Base-by-base conservation (phyloP, 2,329 filamentous ascomycete species). In the Xylaria digitata region DNA sequence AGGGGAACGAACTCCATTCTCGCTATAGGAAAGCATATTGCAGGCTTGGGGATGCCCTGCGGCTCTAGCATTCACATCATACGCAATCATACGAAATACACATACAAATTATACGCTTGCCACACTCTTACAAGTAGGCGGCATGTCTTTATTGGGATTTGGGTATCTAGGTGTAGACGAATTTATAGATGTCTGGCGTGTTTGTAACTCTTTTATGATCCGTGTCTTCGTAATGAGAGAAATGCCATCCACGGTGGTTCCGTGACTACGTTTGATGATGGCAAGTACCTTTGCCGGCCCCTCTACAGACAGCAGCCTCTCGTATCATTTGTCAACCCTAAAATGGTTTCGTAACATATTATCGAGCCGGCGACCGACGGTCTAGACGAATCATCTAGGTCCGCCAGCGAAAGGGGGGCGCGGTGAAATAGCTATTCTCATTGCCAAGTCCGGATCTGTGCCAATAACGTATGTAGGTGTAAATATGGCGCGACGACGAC, bases 1-100 rank as follows among this genome's bases (percentile, higher is more conserved):
- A 21, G 45, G 40, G 26, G 50, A 32, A 23, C 52, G 57, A 61
- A 26, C 56, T 61, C 61, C 56, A 65, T 57, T 61, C 61, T 37
- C 21, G 34, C 21, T 45, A 34, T 46, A 26, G 46, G 55, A 34
- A 49, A 34, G 54, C 48, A 56, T 40, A 59, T 45, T 34, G 45
- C 17, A 61, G 50, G 45, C 50, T 21, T 3, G 32, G n/a, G 9
- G 32, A 43, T 59, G 54, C 42, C 43, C 30, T 9, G 43, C 45
- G 40, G 34, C 55, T 61, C 45, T 6, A 48, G 62, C 42, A 63
- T 23, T 40, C 19, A 57, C 50, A 23, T 40, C 46, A 32, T 11
- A 30, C 46, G 23, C n/a, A 43, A 43, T 21, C 50, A 34, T 30
- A 42, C 26, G 30, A 13, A 43, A 37, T 54, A 34, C 7, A 46